Evolutionary conservation across 2,329 filamentous ascomycete genomes (phyloP).

Genomic region (Beauveria sp.): DNA sequence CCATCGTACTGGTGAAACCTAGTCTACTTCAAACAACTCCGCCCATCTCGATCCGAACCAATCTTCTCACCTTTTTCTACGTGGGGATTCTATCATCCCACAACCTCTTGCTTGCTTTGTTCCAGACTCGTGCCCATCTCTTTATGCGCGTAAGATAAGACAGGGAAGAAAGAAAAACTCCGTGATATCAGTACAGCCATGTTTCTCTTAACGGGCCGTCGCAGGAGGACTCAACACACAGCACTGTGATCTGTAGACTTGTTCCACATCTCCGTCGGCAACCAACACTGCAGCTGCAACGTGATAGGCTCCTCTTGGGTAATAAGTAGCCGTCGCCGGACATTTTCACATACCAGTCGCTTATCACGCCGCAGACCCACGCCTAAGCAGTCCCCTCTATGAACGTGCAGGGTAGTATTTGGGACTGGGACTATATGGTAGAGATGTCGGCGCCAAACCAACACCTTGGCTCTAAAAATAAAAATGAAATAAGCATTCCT

Average conservation of each 20-base stretch:
- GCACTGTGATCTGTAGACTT: neutral
- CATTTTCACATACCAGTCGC: constrained; percentile 1
- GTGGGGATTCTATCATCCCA: neutral
- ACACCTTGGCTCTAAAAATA: neutral
- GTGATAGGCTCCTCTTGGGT: neutral
- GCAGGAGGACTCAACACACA: too few species aligned
- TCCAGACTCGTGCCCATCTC: neutral
- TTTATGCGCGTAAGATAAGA: too few species aligned
- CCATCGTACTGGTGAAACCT: neutral
- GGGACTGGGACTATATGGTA: neutral
- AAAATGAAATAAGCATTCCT: neutral
- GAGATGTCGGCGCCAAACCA: neutral
- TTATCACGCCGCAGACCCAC: neutral
- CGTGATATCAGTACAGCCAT: neutral
- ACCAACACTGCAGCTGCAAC: neutral
- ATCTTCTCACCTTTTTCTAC: neutral
- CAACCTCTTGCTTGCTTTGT: neutral
- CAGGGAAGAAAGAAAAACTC: too few species aligned
- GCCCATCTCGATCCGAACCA: neutral
- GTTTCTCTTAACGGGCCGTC: neutral
- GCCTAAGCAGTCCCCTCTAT: neutral
- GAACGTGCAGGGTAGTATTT: neutral
- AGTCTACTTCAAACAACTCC: neutral
- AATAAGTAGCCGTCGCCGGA: neutral
- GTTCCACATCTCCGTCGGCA: neutral